Percentiles rank a stretch among this genome's conserved stretches.
These are phyloP conservation scores for Barbatosphaeria neglecta DNA, from an alignment of 495 filamentous ascomycete genomes.

Conservation along the genomic window DNA sequence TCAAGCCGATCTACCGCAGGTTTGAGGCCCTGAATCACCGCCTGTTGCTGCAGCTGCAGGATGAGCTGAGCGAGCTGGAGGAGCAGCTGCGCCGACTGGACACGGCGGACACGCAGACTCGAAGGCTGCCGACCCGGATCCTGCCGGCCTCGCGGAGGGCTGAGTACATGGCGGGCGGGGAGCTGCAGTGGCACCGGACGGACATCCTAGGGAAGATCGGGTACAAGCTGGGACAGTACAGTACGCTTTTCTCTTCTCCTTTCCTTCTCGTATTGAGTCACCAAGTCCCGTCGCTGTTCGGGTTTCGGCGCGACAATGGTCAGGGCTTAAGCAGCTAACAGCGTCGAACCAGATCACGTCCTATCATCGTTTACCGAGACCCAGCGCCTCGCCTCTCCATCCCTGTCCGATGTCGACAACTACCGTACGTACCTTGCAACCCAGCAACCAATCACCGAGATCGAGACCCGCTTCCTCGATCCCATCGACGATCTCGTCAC, in stretches of 20 bases:
- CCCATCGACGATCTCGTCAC: slow-evolving; percentile 53
- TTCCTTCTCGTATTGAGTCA: background rate
- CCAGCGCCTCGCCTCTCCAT: slow-evolving; percentile 43
- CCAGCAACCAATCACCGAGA: slow-evolving; percentile 47
- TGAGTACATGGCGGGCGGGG: slow-evolving; percentile 53
- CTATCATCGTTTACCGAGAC: slow-evolving; percentile 55
- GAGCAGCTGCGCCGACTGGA: slow-evolving; percentile 64
- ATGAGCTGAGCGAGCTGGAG: slow-evolving; percentile 72
- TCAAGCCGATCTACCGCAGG: slow-evolving; percentile 69
- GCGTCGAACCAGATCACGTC: slow-evolving; percentile 46
- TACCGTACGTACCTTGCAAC: slow-evolving; percentile 58
- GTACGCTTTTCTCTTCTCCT: slow-evolving; percentile 36
- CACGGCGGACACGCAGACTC: slow-evolving; percentile 54
- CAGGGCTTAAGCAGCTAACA: no score
- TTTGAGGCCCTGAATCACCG: slow-evolving; percentile 81
- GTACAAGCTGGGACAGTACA: slow-evolving; percentile 73
- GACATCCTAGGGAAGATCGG: slow-evolving; percentile 60
- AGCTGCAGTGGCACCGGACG: slow-evolving; percentile 60
- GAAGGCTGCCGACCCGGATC: slow-evolving; percentile 41
- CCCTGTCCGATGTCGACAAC: slow-evolving; percentile 42
- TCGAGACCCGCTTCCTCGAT: slow-evolving; percentile 61
- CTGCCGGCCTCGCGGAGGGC: slow-evolving; percentile 53
- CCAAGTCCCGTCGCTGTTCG: no score
- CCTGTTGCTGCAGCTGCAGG: slow-evolving; percentile 73
- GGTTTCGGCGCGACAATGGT: no score